A percentile compares a stretch with the other conserved stretches of the same genome.
Evolutionary conservation across 345 rosid species (phyloP).

Genomic region (Salix dunnii): DNA sequence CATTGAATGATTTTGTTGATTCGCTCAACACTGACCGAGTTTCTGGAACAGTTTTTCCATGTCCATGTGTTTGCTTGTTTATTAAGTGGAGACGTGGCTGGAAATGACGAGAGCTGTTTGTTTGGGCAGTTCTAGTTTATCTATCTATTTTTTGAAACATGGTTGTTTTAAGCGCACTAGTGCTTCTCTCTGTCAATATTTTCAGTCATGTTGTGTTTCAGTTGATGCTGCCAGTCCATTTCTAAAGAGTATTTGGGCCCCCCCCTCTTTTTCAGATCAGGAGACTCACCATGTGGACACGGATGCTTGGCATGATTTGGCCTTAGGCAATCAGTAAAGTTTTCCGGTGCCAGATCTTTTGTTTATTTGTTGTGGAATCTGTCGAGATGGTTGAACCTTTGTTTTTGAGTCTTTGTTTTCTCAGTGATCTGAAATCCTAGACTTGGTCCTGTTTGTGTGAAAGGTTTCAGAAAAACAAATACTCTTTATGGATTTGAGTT

Average conservation of each 20-base stretch:
- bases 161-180: not conserved
- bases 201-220: not conserved
- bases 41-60: not conserved
- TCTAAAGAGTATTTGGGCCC: not conserved
- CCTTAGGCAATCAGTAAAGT: slow-evolving; percentile 52
- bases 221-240: not conserved
- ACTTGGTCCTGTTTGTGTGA: not conserved
- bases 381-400: not conserved
- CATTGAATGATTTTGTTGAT: not conserved
- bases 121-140: not conserved
- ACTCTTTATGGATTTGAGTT: not conserved
- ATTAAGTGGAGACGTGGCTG: not conserved
- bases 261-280: slow-evolving; percentile 50
- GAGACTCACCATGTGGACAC: slow-evolving; percentile 59
- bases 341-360: not conserved
- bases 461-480: not conserved
- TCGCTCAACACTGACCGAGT: not conserved
- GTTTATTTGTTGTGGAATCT: not conserved
- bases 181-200: not conserved
- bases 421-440: not conserved
- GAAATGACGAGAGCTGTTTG: not conserved
- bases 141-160: not conserved
- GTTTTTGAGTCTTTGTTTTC: not conserved
- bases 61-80: not conserved
- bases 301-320: slow-evolving; percentile 87